Conservation (phyloP, 2,329 filamentous ascomycete genomes). For the Pestalotiopsis sp. region DNA sequence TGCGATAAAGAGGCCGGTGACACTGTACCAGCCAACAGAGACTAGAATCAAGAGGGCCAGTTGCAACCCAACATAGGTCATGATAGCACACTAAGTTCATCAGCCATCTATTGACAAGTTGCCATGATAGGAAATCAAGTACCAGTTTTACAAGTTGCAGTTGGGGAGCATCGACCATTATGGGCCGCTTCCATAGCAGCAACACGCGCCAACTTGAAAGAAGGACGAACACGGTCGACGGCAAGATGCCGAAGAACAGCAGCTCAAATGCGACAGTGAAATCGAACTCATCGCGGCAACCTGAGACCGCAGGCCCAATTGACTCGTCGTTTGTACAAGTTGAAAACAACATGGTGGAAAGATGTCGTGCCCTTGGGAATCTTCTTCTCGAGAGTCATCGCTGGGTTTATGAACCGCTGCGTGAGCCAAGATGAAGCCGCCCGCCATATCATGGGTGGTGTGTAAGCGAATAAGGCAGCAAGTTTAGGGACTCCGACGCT, state of each 20-base stretch:
- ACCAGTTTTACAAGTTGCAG: conserved; percentile 38
- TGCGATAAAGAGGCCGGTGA: conserved; percentile 10
- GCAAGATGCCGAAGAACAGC: conserved; percentile 47
- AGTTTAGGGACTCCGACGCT: too few species aligned
- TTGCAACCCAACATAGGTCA: conserved; percentile 13
- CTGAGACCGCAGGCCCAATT: conserved; percentile 46
- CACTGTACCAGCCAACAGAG: conserved; percentile 9
- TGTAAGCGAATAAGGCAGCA: too few species aligned
- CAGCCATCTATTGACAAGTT: not conserved
- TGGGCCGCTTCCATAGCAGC: conserved; percentile 31
- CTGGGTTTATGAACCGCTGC: too few species aligned
- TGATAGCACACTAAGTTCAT: conserved; percentile 16
- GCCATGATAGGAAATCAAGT: conserved; percentile 11
- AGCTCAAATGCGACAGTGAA: conserved; percentile 53
- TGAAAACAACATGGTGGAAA: conserved; percentile 17
- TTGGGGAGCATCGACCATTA: conserved; percentile 35
- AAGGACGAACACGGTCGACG: conserved; percentile 40
- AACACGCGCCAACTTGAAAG: conserved; percentile 35
- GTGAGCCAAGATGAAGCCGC: too few species aligned
- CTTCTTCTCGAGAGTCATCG: too few species aligned
- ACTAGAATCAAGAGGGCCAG: conserved; percentile 15
- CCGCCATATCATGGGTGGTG: too few species aligned
- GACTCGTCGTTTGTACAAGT: conserved; percentile 34
- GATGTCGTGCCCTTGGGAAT: too few species aligned
- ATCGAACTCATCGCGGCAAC: conserved; percentile 51